A percentile compares a stretch with the other conserved stretches of the same genome.
These are phyloP conservation scores for Phytophthora syringae DNA, from an alignment of 352 stramenopile genomes.

Conservation along the genomic window DNA sequence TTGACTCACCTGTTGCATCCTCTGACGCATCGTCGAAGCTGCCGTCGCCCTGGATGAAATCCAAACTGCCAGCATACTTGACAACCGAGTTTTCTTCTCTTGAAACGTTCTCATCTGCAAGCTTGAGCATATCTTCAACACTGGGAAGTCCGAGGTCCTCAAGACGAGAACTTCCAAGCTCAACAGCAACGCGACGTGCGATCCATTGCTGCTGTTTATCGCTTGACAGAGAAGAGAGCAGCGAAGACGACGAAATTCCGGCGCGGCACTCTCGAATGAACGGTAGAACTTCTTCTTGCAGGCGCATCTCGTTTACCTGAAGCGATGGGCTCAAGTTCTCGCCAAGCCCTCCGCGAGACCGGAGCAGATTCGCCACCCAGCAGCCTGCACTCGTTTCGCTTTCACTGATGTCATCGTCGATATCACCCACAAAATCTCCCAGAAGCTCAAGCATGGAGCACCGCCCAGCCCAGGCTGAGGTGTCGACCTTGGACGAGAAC, in stretches of 20 bases:
- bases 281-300: conserved; percentile 31
- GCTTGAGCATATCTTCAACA: conserved; percentile 29
- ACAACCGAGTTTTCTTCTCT: conserved; percentile 30
- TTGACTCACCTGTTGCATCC: conserved; percentile 54
- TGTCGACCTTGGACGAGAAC: conserved; percentile 22
- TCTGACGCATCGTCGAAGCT: conserved; percentile 9
- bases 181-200: conserved; percentile 24
- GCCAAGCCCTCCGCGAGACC: background rate
- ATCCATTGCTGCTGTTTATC: conserved; percentile 49
- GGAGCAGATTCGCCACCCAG: conserved; percentile 21
- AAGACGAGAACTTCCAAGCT: conserved; percentile 30
- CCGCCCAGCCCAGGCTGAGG: conserved; percentile 23
- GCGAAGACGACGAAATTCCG: conserved; percentile 31
- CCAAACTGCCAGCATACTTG: conserved; percentile 50
- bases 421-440: conserved; percentile 15
- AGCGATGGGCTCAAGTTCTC: background rate
- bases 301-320: conserved; percentile 7
- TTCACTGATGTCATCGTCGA: conserved; percentile 6
- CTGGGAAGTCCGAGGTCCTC: conserved; percentile 28
- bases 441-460: conserved; percentile 36
- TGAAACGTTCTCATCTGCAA: conserved; percentile 18
- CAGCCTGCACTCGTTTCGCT: conserved; percentile 9
- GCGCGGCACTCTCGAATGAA: conserved; percentile 38
- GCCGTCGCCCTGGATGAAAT: conserved; percentile 16
- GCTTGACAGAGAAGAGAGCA: conserved; percentile 28